These are phyloP conservation scores for Vanderwaltozyma yarrowii DNA, from an alignment of 805 yeast species.

Conservation along the genomic window DNA sequence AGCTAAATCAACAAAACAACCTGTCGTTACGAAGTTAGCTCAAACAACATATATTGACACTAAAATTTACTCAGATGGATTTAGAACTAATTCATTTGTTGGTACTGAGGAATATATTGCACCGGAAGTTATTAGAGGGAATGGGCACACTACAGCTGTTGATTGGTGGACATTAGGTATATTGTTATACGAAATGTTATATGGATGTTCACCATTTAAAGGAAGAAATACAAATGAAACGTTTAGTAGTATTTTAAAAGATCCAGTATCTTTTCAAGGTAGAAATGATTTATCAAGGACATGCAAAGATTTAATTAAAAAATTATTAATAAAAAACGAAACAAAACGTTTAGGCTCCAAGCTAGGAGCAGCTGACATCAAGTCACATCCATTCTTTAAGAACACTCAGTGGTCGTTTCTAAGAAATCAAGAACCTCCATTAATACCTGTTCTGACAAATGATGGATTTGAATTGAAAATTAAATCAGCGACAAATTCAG, in stretches of 20 bases:
- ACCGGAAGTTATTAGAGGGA: conserved; percentile 94
- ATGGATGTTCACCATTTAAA: conserved; percentile 93
- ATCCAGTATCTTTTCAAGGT: conserved; percentile 73
- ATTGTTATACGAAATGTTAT: conserved; percentile 87
- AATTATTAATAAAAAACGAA: conserved; percentile 81
- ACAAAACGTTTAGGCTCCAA: conserved; percentile 79
- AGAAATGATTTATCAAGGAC: conserved; percentile 52
- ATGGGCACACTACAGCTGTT: conserved; percentile 95
- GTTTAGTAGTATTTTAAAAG: conserved; percentile 75
- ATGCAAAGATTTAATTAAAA: conserved; percentile 72
- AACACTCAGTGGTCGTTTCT: conserved; percentile 91
- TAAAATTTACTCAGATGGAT: conserved; percentile 90
- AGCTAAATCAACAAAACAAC: conserved; percentile 63
- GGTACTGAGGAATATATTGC: conserved; percentile 99
- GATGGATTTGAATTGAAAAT: conserved; percentile 41
- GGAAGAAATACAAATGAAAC: conserved; percentile 85
- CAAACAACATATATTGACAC: conserved; percentile 48
- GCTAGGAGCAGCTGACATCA: conserved; percentile 91
- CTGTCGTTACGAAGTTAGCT: conserved; percentile 30
- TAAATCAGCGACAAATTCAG: conserved; percentile 12
- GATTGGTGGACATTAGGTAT: conserved; percentile 99
- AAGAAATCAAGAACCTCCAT: conserved; percentile 88
- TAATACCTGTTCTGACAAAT: conserved; percentile 71
- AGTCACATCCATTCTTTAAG: conserved; percentile 84
- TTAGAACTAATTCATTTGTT: conserved; percentile 94